Percentiles rank a stretch among this genome's conserved stretches.
phyloP scores from a whole-genome alignment of 345 rosid genomes.

The Rhodamnia argentea region DNA sequence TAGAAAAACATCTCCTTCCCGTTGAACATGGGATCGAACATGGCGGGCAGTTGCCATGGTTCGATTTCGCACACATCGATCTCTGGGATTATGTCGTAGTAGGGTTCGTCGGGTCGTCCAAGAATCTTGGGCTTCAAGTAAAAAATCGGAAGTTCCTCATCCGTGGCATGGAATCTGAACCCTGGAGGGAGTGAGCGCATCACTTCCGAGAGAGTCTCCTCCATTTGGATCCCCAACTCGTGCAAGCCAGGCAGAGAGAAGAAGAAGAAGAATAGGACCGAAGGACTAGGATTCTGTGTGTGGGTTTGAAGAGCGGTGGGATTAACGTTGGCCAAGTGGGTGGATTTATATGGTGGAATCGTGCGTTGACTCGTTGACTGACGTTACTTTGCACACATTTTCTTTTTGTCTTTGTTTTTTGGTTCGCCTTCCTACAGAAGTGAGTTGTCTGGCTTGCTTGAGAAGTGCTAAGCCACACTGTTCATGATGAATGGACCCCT shows the following conservation, averaged over 20 bases:
- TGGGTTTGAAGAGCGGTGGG: background rate
- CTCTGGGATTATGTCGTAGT: conserved; percentile 11
- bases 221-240: background rate
- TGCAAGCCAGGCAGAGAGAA: background rate
- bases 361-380: background rate
- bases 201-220: background rate
- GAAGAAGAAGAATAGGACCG: background rate
- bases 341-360: background rate
- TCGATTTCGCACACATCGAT: conserved; percentile 24
- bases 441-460: background rate
- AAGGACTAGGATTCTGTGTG: background rate
- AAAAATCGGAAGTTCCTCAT: conserved; percentile 24
- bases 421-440: background rate
- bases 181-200: conserved; percentile 9
- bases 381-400: background rate
- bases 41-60: conserved; percentile 40
- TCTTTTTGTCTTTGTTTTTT: background rate
- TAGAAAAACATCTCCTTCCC: conserved; percentile 32
- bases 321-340: background rate
- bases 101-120: background rate
- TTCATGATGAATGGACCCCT: background rate
- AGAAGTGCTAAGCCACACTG: background rate
- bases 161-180: conserved; percentile 31
- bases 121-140: conserved; percentile 22
- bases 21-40: background rate